Evolutionary conservation across 805 yeast genomes (phyloP).

Genomic region (Wickerhamia fluorescens): DNA sequence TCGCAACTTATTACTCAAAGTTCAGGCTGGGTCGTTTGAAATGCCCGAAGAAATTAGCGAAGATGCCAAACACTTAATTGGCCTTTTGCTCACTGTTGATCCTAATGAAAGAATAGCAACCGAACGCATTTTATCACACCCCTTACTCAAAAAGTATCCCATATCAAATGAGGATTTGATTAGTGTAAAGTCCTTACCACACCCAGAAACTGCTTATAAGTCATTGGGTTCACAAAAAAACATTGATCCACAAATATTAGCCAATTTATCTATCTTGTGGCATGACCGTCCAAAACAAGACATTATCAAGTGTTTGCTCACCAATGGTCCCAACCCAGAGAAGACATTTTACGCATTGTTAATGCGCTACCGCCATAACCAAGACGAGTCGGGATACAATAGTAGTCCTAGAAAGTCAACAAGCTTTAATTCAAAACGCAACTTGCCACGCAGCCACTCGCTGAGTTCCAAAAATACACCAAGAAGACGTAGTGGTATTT

Average conservation of each 20-base stretch:
- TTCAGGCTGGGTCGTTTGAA: constrained; percentile 66
- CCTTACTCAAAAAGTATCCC: constrained; percentile 47
- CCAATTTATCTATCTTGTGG: constrained; percentile 52
- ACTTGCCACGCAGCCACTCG: constrained; percentile 12
- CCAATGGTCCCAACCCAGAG: constrained; percentile 36
- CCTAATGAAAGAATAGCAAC: constrained; percentile 70
- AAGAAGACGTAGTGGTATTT: constrained; percentile 22
- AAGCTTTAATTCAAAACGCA: constrained; percentile 10
- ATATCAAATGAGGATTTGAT: constrained; percentile 38
- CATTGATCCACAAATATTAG: constrained; percentile 47
- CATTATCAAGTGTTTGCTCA: constrained; percentile 29
- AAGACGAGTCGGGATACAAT: constrained; percentile 13
- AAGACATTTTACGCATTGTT: constrained; percentile 41
- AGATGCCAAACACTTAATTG: constrained; percentile 64
- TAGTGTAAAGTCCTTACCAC: constrained; percentile 43
- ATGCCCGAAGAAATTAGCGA: constrained; percentile 58
- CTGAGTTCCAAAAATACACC: constrained; percentile 16
- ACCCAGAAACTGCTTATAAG: constrained; percentile 46
- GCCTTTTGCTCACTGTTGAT: constrained; percentile 59
- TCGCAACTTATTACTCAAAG: constrained; percentile 61
- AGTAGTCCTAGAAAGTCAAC: constrained; percentile 8
- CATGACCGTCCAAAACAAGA: constrained; percentile 43
- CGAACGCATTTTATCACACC: constrained; percentile 54
- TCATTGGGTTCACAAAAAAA: constrained; percentile 42
- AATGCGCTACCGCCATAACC: constrained; percentile 37